These are phyloP conservation scores for Suzukiozyma palmioleophila DNA, from an alignment of 1,139 yeast genomes.

Conservation along the genomic window DNA sequence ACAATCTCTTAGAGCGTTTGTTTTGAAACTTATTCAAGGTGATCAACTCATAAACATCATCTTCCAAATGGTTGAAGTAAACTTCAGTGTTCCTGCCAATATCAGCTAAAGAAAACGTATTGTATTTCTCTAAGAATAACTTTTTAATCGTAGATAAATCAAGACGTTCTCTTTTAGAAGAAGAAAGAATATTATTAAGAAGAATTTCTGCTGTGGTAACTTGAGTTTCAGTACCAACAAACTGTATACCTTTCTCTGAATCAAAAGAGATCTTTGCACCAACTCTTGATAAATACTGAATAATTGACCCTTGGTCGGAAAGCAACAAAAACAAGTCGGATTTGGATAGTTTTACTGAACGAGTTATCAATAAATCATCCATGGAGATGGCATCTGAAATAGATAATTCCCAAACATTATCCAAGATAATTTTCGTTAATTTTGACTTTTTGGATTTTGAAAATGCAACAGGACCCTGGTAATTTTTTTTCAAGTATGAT, in stretches of 20 bases:
- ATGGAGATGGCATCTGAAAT: slow-evolving; percentile 24
- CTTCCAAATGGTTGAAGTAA: slow-evolving; percentile 21
- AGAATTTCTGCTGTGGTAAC: slow-evolving; percentile 31
- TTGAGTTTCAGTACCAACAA: slow-evolving; percentile 31
- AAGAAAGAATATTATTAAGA: slow-evolving; percentile 27
- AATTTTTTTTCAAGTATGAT: slow-evolving; percentile 14
- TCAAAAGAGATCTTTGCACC: slow-evolving; percentile 51
- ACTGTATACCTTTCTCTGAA: slow-evolving; percentile 15
- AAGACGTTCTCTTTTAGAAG: slow-evolving; percentile 28
- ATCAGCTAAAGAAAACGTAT: slow-evolving; percentile 21
- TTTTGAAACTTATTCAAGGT: slow-evolving; percentile 26
- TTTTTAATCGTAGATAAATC: slow-evolving; percentile 24
- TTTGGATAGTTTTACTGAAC: slow-evolving; percentile 31
- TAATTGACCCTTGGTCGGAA: slow-evolving; percentile 41
- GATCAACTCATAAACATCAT: slow-evolving; percentile 25
- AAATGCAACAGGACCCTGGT: slow-evolving; percentile 4
- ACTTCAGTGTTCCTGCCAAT: slow-evolving; percentile 34
- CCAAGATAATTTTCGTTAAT: slow-evolving; percentile 23
- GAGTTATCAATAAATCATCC: slow-evolving; percentile 38
- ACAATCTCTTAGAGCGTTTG: slow-evolving; percentile 32
- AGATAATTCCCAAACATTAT: slow-evolving; percentile 36
- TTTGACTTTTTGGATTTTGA: slow-evolving; percentile 2
- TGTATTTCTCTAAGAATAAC: slow-evolving; percentile 21
- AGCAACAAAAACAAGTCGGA: slow-evolving; percentile 48
- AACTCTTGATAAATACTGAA: slow-evolving; percentile 47